A percentile compares a stretch with the other conserved stretches of the same genome.
Conservation (phyloP, 805 yeast genomes). For the Cyberlindnera samutprakarnensis region DNA sequence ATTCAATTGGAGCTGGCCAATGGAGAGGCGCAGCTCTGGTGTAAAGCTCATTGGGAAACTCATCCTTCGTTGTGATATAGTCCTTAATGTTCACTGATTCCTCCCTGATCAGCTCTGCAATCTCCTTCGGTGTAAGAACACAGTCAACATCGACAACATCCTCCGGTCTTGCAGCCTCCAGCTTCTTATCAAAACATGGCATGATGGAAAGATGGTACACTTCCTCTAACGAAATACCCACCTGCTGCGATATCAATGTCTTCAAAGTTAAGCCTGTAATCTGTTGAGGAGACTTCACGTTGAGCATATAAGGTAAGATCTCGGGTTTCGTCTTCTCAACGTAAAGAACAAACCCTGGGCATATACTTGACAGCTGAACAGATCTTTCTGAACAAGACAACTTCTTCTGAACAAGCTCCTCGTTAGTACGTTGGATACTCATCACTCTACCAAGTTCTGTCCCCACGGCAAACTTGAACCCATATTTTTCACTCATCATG, state of each 20-base stretch:
- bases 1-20: slow-evolving; percentile 53
- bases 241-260: slow-evolving; percentile 32
- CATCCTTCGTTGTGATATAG: slow-evolving; percentile 14
- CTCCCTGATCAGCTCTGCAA: slow-evolving; percentile 63
- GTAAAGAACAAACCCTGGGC: slow-evolving; percentile 96
- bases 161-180: slow-evolving; percentile 88
- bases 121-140: slow-evolving; percentile 86
- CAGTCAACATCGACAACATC: slow-evolving; percentile 62
- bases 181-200: slow-evolving; percentile 97
- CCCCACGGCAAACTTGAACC: slow-evolving; percentile 73
- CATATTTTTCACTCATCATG: slow-evolving; percentile 52
- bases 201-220: slow-evolving; percentile 80
- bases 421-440: slow-evolving; percentile 45
- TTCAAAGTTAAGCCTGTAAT: slow-evolving; percentile 80
- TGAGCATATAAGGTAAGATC: slow-evolving; percentile 60
- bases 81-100: slow-evolving; percentile 32
- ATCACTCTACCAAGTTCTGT: slow-evolving; percentile 74
- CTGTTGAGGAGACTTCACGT: slow-evolving; percentile 87
- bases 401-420: slow-evolving; percentile 24
- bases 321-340: slow-evolving; percentile 95
- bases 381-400: slow-evolving; percentile 2
- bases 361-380: slow-evolving; percentile 50
- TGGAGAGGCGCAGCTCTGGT: slow-evolving; percentile 39
- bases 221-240: slow-evolving; percentile 23
- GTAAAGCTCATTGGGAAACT: slow-evolving; percentile 20